Base-by-base conservation (phyloP, 352 stramenopile genomes). In the Phytophthora agathidicida region DNA sequence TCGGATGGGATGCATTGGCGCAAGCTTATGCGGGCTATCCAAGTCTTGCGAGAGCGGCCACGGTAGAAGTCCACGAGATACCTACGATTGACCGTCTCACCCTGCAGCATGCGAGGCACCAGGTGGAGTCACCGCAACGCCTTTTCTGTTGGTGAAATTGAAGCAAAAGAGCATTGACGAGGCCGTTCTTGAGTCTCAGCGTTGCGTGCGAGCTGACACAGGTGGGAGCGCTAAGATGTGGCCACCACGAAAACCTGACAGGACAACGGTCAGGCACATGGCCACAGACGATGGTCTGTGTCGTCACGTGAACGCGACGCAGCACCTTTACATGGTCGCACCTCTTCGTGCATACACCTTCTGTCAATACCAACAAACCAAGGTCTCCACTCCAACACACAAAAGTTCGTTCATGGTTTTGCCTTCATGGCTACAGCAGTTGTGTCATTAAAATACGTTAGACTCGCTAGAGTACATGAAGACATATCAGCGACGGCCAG, bases 391-490 rank as follows among this genome's bases (percentile, higher is more conserved):
- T n/a, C n/a, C n/a, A n/a, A n/a, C n/a, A n/a, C n/a, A n/a, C n/a
- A n/a, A n/a, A n/a, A n/a, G n/a, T n/a, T n/a, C n/a, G n/a, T n/a
- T n/a, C 39, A 6, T 20, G 10, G 3, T 8, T 20, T 27, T 17
- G 30, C 24, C 38, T 45, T 31, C 38, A 45, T 46, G 23, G 7
- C 13, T 51, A 51, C 26, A 30, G n/a, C 3, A 51, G 17, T 39
- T 39, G 14, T 39, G 39, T 39, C 39, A 51, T 51, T 46, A n/a
- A 51, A n/a, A 51, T 51, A 51, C 43, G 43, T 51, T 51, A n/a
- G n/a, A 51, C 27, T 43, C 27, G 27, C 16, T 49, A 33, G n/a
- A n/a, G n/a, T n/a, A 36, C 26, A 19, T 31, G 22, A 46, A n/a
- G n/a, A n/a, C n/a, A 14, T 14, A 5, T 47, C 19, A 57, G 11